Conservation (phyloP, 2,329 filamentous ascomycete genomes). For the Westerdykella sp. region DNA sequence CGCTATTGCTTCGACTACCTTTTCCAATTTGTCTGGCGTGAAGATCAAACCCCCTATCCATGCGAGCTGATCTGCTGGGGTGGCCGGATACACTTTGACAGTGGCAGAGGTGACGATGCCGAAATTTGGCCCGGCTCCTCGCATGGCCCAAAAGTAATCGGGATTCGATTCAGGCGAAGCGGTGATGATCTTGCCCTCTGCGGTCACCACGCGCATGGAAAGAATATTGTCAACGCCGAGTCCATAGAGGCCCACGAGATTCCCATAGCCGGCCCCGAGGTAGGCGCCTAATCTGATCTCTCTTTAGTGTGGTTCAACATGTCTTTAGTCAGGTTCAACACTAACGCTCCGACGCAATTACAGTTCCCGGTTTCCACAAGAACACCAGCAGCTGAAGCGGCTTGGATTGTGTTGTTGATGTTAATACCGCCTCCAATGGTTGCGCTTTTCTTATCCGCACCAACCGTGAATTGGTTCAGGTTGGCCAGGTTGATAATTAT, state of each 20-base stretch:
- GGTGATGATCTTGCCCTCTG: constrained; percentile 25
- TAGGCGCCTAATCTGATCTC: constrained; percentile 22
- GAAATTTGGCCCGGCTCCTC: constrained; percentile 33
- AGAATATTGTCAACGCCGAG: constrained; percentile 48
- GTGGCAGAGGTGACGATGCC: constrained; percentile 34
- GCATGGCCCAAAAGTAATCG: constrained; percentile 36
- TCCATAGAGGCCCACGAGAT: constrained; percentile 49
- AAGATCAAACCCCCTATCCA: constrained; percentile 23
- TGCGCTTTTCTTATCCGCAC: constrained; percentile 16
- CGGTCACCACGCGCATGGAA: constrained; percentile 20
- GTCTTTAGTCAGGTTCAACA: too few species aligned
- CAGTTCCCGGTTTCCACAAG: constrained; percentile 26
- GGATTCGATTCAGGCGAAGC: constrained; percentile 18
- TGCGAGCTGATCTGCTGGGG: constrained; percentile 16
- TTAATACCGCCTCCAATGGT: constrained; percentile 31
- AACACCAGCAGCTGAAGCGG: constrained; percentile 32
- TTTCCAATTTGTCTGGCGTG: constrained; percentile 22
- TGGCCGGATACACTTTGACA: constrained; percentile 32
- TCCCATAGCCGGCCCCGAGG: constrained; percentile 52
- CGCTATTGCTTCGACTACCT: constrained; percentile 34
- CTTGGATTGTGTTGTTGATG: constrained; percentile 34
- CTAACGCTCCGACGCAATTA: constrained; percentile 30
- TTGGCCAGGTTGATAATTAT: constrained; percentile 27
- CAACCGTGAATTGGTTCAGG: constrained; percentile 21
- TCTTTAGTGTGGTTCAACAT: too few species aligned